These are phyloP conservation scores for Laburnicola sp. DNA, from an alignment of 2,329 filamentous ascomycete genomes.

Conservation along the genomic window DNA sequence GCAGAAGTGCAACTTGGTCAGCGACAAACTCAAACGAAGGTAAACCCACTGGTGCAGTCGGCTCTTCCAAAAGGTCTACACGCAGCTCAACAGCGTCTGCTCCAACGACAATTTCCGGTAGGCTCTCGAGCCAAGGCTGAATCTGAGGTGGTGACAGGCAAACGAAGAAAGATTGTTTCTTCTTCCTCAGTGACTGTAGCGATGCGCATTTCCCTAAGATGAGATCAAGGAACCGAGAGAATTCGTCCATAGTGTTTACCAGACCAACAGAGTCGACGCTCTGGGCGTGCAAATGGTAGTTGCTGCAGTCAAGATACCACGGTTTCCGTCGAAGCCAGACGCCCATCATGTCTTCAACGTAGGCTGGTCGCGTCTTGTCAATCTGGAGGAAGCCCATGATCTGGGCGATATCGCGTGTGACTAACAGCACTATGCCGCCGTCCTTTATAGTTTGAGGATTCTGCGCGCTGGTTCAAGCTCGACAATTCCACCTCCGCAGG, in stretches of 20 bases:
- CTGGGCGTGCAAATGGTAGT: conserved; percentile 88
- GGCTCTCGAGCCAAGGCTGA: conserved; percentile 61
- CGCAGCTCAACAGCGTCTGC: conserved; percentile 91
- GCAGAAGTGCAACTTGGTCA: conserved; percentile 78
- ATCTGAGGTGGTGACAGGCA: conserved; percentile 83
- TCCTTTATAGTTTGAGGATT: conserved; percentile 73
- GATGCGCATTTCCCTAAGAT: conserved; percentile 64
- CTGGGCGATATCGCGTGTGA: conserved; percentile 84
- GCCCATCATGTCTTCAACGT: conserved; percentile 86
- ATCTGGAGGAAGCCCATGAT: conserved; percentile 86
- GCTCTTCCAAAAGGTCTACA: conserved; percentile 85
- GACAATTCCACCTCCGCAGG: conserved; percentile 91
- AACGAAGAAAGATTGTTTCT: conserved; percentile 83
- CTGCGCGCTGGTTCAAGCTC: conserved; percentile 80
- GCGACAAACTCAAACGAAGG: conserved; percentile 75
- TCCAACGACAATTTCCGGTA: conserved; percentile 76
- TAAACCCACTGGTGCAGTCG: conserved; percentile 59
- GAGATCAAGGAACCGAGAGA: conserved; percentile 70
- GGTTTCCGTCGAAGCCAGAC: conserved; percentile 88
- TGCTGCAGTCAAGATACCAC: conserved; percentile 92
- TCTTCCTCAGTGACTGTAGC: conserved; percentile 63
- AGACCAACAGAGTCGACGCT: conserved; percentile 57
- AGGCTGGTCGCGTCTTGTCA: conserved; percentile 89
- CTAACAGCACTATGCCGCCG: conserved; percentile 82
- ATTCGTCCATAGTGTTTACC: conserved; percentile 65